Evolutionary conservation across 495 filamentous ascomycete genomes (phyloP).

Genomic region (Durotheca rogersii): DNA sequence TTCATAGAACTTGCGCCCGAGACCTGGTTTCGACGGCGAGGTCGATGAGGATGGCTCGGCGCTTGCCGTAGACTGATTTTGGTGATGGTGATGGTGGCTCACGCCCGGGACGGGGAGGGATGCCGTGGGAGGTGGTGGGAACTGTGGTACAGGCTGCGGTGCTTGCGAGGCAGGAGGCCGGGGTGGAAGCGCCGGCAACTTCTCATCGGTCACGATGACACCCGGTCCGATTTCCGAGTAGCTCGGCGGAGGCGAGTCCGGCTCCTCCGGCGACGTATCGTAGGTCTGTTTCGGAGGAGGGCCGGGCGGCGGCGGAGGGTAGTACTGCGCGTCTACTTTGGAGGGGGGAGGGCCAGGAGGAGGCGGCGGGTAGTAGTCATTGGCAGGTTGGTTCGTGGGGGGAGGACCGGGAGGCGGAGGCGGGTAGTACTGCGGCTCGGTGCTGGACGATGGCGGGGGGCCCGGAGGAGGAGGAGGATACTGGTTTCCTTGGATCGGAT

Average conservation of each 20-base stretch:
- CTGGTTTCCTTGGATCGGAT: constrained; percentile 5
- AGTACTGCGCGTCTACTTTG: constrained; percentile 11
- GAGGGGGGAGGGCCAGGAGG: constrained; percentile 18
- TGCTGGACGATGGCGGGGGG: constrained; percentile 2
- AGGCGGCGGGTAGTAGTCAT: constrained; percentile 15
- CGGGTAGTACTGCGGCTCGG: constrained; percentile 13
- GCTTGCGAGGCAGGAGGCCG: constrained; percentile 12
- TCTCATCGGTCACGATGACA: constrained; percentile 11
- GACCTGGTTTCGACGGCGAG: constrained; percentile 23
- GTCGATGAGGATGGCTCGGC: background rate
- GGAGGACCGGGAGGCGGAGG: constrained; percentile 21
- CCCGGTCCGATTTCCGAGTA: constrained; percentile 7
- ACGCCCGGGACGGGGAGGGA: background rate
- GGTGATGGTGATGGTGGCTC: background rate
- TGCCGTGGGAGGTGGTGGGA: constrained; percentile 13
- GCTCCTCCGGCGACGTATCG: background rate
- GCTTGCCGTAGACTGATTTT: background rate
- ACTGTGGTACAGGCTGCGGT: constrained; percentile 2
- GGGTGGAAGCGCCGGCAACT: constrained; percentile 18
- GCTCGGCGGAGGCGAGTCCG: constrained; percentile 12
- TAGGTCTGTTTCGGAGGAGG: constrained; percentile 9
- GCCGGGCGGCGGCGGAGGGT: constrained; percentile 15
- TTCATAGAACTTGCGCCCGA: constrained; percentile 33
- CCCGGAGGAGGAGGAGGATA: constrained; percentile 6
- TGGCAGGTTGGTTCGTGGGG: constrained; percentile 1